Evolutionary conservation across 2,329 filamentous ascomycete species (phyloP), one percentile per base, ranked within the genome.

Genomic region (Calycina herbarum): DNA sequence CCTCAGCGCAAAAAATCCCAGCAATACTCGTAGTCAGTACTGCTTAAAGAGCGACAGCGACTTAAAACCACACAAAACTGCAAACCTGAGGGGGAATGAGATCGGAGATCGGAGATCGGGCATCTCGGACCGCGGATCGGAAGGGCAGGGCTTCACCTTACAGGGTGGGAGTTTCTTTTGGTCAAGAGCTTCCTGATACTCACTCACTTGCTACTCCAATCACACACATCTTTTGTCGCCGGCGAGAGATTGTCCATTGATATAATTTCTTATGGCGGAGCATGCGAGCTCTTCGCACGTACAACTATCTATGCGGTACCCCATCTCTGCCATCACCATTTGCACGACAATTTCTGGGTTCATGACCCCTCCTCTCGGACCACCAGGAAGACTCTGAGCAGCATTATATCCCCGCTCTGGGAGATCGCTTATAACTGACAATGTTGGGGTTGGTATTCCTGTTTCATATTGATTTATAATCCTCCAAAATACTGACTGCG

Each of bases 361-460:
- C 45, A 51, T 51, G 45, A 51, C 45, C 45, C 45, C 45, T 51
- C 45, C 45, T 51, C 45, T 51, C n/a, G 45, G 20, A 51, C 45
- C 45, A 3, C 45, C n/a, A 51, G n/a, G 20, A 51, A 51, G 45
- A 51, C 45, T 24, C 5, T 24, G n/a, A 24, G 20, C 45, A 11
- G n/a, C 20, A 51, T 24, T 24, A 24, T 10, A 11, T 51, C n/a
- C 45, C 45, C n/a, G 3, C 27, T 11, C 20, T 24, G 7, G 20
- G n/a, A 20, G 20, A 51, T 27, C 20, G n/a, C 42, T 45, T 17
- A 7, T 3, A n/a, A 7, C 20, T 24, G 20, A 27, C 7, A 24
- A 51, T 51, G 45, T 51, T 7, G 6, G 45, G 45, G 45, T 51
- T 51, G n/a, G 45, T 51, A 24, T 51, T 51, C 20, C 7, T 51